Evolutionary conservation across 2,329 filamentous ascomycete species (phyloP), one percentile per base, ranked within the genome.

Genomic region (Elsinoe australis): DNA sequence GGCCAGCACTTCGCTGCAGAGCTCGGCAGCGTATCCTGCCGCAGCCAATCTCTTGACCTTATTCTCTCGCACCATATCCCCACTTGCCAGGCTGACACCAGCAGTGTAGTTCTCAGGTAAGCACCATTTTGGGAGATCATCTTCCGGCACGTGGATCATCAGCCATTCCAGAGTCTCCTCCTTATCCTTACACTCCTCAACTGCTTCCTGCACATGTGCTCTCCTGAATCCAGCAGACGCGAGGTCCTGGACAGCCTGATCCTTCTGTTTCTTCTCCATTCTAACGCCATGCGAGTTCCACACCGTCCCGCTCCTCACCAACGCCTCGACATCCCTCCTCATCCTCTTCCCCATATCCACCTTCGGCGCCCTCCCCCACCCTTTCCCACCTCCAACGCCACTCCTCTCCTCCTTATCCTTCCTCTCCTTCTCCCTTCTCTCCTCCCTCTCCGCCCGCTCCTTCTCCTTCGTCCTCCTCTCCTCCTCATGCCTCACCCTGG

Each of bases 151-250:
- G 65, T 98, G 90, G 45, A 96, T 89, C 41, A 98, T 75, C 12
- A 98, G 75, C 92, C 92, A 98, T 64, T 96, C 90, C 2, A 98
- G 74, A 12, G 87, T 83, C 67, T 98, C 92, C 62, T 95, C 89
- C 22, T 84, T 77, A 62, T 95, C 88, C 64, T 90, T 94, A 69
- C 89, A 95, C 58, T 89, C 80, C 35, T 80, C 80, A 1, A 85
- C 79, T 6, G 92, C 90, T 67, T 98, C 92, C 60, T 94, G 81
- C 32, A 89, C 79, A 61, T 98, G 92, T 58, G 84, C 94, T 58
- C 74, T 75, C n/a, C 90, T 81, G 64, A 98, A 98, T 0, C 87
- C 89, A 44, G 94, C 74, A n/a, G 72, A 76, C 17, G 73, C 74
- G 28, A 96, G 75, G 58, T 94, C 86, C 12, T 80, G 75, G n/a